Evolutionary conservation across 2,329 filamentous ascomycete genomes (phyloP).

Genomic region (Arthrocladium fulminans): DNA sequence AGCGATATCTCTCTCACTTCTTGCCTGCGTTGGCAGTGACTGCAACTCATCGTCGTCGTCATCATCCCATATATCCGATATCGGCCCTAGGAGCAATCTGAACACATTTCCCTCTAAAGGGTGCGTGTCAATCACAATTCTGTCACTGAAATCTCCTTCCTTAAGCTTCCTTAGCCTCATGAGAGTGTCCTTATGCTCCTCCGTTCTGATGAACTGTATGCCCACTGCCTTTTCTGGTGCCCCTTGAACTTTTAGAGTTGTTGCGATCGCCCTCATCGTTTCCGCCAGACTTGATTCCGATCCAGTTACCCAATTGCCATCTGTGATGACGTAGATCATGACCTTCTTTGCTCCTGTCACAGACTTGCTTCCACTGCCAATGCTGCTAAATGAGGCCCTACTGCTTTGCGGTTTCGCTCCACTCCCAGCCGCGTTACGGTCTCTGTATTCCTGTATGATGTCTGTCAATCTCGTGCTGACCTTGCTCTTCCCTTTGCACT

Average conservation of each 20-base stretch:
- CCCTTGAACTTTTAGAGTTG: background rate
- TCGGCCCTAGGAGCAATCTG: background rate
- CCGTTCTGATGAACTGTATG: constrained; percentile 1
- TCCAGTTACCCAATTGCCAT: background rate
- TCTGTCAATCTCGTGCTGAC: constrained; percentile 8
- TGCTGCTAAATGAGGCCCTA: background rate
- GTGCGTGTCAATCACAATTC: background rate
- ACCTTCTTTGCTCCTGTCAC: constrained; percentile 10
- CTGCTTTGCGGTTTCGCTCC: background rate
- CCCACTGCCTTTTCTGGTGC: background rate
- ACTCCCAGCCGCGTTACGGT: background rate
- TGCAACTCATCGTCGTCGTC: background rate
- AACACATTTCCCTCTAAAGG: background rate
- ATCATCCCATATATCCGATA: background rate
- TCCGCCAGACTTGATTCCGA: background rate
- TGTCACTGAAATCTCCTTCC: background rate
- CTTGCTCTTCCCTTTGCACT: constrained; percentile 2
- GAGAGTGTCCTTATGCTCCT: background rate
- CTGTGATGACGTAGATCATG: background rate
- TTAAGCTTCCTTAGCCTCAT: background rate
- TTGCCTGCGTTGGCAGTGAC: background rate
- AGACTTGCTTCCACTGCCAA: constrained; percentile 2
- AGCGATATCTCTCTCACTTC: background rate
- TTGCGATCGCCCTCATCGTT: background rate
- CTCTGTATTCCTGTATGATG: background rate